Evolutionary conservation across 768 basidiomycete genomes (phyloP).

Genomic region (Suillus subaureus): DNA sequence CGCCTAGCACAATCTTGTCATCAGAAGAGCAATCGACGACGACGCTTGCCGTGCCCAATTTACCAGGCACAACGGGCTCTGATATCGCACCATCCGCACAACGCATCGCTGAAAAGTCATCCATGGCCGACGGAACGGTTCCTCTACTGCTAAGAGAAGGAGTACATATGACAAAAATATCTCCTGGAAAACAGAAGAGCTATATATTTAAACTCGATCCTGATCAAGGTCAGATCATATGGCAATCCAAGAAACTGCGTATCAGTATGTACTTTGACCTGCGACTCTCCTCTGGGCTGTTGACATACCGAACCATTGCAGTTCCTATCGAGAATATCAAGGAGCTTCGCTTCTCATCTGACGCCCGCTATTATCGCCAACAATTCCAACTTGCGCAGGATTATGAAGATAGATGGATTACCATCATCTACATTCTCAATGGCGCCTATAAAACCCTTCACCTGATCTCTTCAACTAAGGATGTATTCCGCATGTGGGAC

Average conservation of each 20-base stretch:
- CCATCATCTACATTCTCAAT: constrained; percentile 79
- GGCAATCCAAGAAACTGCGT: constrained; percentile 71
- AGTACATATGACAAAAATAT: constrained; percentile 81
- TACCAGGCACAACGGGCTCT: background rate
- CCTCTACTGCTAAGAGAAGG: constrained; percentile 63
- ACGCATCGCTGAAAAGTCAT: constrained; percentile 9
- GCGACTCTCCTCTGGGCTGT: background rate
- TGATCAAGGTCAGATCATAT: constrained; percentile 80
- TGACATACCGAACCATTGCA: constrained; percentile 28
- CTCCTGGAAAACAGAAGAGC: constrained; percentile 73
- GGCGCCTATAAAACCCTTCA: constrained; percentile 86
- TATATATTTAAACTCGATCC: constrained; percentile 73
- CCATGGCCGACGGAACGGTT: constrained; percentile 47
- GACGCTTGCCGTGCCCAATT: background rate
- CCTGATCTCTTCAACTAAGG: constrained; percentile 68
- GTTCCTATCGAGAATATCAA: constrained; percentile 88
- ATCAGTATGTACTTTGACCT: constrained; percentile 49
- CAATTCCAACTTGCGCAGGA: constrained; percentile 66
- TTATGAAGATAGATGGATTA: constrained; percentile 77
- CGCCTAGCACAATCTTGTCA: background rate
- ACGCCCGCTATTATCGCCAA: constrained; percentile 70
- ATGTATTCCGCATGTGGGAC: constrained; percentile 67
- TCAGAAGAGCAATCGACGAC: background rate
- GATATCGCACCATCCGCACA: background rate
- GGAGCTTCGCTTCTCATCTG: constrained; percentile 76